Evolutionary conservation across 1,284 basidiomycete genomes (phyloP), one percentile per base, ranked within the genome.

Genomic region (Phellopilus nigrolimitatus): DNA sequence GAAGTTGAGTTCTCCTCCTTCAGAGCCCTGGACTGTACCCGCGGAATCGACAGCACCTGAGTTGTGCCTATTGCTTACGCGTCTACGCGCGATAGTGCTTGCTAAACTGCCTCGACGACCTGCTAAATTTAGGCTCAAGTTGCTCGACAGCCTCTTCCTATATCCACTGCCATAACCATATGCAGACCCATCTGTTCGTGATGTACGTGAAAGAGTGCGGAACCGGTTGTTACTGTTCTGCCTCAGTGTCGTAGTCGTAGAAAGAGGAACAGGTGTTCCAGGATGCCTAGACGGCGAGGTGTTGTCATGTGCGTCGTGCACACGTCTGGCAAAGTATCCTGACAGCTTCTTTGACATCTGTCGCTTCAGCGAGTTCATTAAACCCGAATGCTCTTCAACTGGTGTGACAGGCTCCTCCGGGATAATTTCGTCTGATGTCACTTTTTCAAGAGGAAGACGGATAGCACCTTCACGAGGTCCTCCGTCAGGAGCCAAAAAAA

Each of bases 401-500:
- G 76, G 72, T 13, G 72, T 78, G n/a, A 69, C 66, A 39, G 22
- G 77, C 64, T 86, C 84, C 59, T 86, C 82, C 24, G 74, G 77
- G 58, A 83, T 80, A n/a, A 71, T 66, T 33, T 73, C 71, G 17
- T 61, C 58, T 15, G 59, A 59, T 41, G 71, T 68, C 27, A 68
- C 67, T 67, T 95, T 94, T 65, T 92, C 91, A 0, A 77, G 74
- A 3, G 80, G 75, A 8, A 97, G 79, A 24, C 80, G 82, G 58
- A 97, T 95, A 0, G 82, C 78, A 7, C 92, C 91, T 55, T 87
- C 80, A 33, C 89, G 79, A 19, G 91, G 88, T 24, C 94, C 93
- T 51, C 91, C 95, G 64, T 99, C 93, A 57, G 79, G 84, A 13
- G 84, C 89, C 41, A 99, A 80, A 73, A 97, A 97, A 54, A 94